These are phyloP conservation scores for Orbilia quercus DNA, from an alignment of 2,329 filamentous ascomycete species.

Conservation along the genomic window DNA sequence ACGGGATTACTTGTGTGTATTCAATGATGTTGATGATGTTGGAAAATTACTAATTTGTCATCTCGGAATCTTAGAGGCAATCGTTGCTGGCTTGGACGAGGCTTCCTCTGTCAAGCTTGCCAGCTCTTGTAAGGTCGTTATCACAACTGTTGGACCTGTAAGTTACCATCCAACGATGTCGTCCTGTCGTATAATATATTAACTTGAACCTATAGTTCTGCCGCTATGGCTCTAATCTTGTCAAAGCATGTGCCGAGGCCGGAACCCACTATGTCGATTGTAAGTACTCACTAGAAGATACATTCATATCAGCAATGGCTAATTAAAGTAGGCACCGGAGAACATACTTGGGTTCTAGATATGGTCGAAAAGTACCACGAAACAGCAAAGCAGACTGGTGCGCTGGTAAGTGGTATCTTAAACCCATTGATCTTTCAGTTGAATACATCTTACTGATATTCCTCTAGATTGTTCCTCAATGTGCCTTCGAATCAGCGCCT, in stretches of 20 bases:
- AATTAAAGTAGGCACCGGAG: slow-evolving; percentile 67
- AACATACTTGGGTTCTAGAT: slow-evolving; percentile 73
- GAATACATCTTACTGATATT: slow-evolving; percentile 13
- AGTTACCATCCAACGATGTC: slow-evolving; percentile 61
- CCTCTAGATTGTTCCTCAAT: slow-evolving; percentile 70
- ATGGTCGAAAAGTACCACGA: slow-evolving; percentile 73
- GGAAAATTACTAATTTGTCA: slow-evolving; percentile 61
- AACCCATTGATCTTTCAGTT: not conserved
- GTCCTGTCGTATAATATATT: slow-evolving; percentile 65
- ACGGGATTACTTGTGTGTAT: no score
- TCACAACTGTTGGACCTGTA: slow-evolving; percentile 59
- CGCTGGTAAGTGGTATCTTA: slow-evolving; percentile 66
- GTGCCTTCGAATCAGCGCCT: slow-evolving; percentile 72
- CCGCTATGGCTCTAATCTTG: slow-evolving; percentile 72
- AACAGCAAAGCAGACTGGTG: slow-evolving; percentile 70
- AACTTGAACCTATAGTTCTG: slow-evolving; percentile 68
- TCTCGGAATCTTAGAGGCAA: slow-evolving; percentile 61
- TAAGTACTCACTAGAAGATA: slow-evolving; percentile 51
- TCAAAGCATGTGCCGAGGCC: slow-evolving; percentile 73
- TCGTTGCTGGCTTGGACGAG: slow-evolving; percentile 57
- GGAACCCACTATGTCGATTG: slow-evolving; percentile 77
- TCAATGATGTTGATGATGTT: slow-evolving; percentile 57
- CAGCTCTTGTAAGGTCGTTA: slow-evolving; percentile 54
- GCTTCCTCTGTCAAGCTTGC: slow-evolving; percentile 57
- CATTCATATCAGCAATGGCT: slow-evolving; percentile 6